Conservation (phyloP, 352 stramenopile genomes). For the Globisporangium parvum region DNA sequence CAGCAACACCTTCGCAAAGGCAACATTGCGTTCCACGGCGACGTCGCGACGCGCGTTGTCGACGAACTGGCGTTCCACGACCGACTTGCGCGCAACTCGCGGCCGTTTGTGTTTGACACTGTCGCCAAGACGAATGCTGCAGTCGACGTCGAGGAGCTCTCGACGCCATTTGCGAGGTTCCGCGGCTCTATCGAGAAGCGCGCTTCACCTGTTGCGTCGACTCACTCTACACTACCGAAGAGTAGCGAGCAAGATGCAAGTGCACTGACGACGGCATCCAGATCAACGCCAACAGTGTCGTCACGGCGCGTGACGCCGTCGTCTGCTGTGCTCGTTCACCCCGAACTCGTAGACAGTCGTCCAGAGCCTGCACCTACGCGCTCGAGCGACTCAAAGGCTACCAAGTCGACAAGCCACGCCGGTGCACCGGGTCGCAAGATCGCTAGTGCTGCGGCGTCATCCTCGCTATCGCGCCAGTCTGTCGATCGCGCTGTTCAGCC, state of each 20-base stretch:
- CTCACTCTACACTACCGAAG: neutral
- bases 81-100: slow-evolving; percentile 19
- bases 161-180: slow-evolving; percentile 26
- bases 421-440: neutral
- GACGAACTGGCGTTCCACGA: slow-evolving; percentile 21
- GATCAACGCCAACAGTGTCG: no score
- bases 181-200: slow-evolving; percentile 19
- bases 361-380: neutral
- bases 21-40: slow-evolving; percentile 47
- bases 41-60: slow-evolving; percentile 18
- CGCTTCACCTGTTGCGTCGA: no score
- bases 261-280: neutral
- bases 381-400: no score
- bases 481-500: neutral
- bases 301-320: no score
- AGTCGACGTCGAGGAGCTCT: slow-evolving; percentile 14
- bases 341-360: no score
- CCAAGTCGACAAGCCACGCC: neutral
- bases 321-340: no score
- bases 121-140: neutral
- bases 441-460: slow-evolving; percentile 2
- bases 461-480: neutral
- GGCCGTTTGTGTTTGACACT: slow-evolving; percentile 23
- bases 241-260: neutral
- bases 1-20: slow-evolving; percentile 32